Percentiles rank a stretch among this genome's conserved stretches.
These are phyloP conservation scores for Yarrowia alimentaria DNA, from an alignment of 805 yeast species.

Conservation along the genomic window DNA sequence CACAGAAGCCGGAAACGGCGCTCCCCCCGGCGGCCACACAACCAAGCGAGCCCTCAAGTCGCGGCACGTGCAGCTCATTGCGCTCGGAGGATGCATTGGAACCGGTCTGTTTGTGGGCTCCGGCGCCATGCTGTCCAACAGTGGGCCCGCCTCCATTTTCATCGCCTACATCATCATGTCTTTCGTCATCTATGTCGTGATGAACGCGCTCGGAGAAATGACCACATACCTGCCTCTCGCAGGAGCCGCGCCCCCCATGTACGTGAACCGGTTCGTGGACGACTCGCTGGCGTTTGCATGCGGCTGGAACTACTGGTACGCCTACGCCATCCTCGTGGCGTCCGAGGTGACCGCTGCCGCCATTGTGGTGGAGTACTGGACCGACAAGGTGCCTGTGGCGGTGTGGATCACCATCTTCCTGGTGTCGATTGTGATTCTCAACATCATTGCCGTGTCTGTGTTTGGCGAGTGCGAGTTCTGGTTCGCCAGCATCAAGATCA, in stretches of 20 bases:
- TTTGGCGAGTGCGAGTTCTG: constrained; percentile 61
- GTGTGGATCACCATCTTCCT: constrained; percentile 54
- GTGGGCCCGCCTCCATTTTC: constrained; percentile 73
- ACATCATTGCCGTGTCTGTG: constrained; percentile 51
- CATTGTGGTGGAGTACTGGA: constrained; percentile 49
- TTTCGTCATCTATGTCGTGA: constrained; percentile 60
- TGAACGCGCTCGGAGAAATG: constrained; percentile 61
- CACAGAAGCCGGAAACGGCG: background rate
- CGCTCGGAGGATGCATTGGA: constrained; percentile 75
- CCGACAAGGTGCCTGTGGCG: constrained; percentile 50
- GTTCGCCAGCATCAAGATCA: constrained; percentile 60
- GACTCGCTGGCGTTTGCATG: constrained; percentile 58
- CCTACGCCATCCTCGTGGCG: constrained; percentile 49
- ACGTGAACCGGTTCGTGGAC: constrained; percentile 59
- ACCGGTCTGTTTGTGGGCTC: constrained; percentile 77
- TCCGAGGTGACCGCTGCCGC: constrained; percentile 48
- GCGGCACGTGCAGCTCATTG: constrained; percentile 70
- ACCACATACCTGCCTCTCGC: constrained; percentile 54
- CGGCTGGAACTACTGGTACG: constrained; percentile 52
- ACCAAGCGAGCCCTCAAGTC: constrained; percentile 46
- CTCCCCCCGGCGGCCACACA: background rate
- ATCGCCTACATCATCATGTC: constrained; percentile 64
- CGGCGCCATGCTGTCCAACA: constrained; percentile 56
- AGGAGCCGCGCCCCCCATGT: constrained; percentile 62
- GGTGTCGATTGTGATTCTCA: constrained; percentile 45